Evolutionary conservation across 345 rosid species (phyloP).

Genomic region (Populus nigra): DNA sequence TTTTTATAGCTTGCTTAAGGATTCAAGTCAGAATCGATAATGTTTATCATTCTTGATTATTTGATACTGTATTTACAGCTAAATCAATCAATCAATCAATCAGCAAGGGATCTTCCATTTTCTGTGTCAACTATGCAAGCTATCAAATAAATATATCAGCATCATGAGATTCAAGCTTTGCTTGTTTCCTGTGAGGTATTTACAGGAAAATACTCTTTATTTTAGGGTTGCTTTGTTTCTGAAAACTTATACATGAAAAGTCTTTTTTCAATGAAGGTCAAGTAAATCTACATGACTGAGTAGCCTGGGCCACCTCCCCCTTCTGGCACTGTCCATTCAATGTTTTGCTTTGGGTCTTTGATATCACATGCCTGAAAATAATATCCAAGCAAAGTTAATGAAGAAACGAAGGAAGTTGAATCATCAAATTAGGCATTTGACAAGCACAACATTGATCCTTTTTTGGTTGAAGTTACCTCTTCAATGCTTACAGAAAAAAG

Average conservation of each 20-base stretch:
- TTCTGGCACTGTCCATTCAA: slow-evolving; percentile 92
- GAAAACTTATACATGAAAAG: neutral
- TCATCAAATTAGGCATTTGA: neutral
- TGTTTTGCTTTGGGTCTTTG: slow-evolving; percentile 93
- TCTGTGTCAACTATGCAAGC: too few species aligned
- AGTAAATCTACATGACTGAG: slow-evolving; percentile 55
- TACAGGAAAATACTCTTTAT: too few species aligned
- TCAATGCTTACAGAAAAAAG: neutral
- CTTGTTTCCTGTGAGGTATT: too few species aligned
- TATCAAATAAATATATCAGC: too few species aligned
- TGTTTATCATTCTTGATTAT: too few species aligned
- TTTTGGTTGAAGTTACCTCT: neutral
- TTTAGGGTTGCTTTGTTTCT: too few species aligned
- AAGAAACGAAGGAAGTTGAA: neutral
- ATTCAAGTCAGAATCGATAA: too few species aligned
- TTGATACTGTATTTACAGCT: too few species aligned
- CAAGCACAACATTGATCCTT: neutral
- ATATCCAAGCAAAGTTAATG: neutral
- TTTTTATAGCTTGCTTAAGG: too few species aligned
- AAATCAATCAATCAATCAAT: too few species aligned
- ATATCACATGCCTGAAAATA: slow-evolving; percentile 73
- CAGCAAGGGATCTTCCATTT: too few species aligned
- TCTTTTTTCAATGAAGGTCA: neutral
- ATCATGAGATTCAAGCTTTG: too few species aligned
- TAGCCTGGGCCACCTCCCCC: slow-evolving; percentile 97